Evolutionary conservation across 352 stramenopile species (phyloP), one percentile per base, ranked within the genome.

Genomic region (Pythium diclinum): DNA sequence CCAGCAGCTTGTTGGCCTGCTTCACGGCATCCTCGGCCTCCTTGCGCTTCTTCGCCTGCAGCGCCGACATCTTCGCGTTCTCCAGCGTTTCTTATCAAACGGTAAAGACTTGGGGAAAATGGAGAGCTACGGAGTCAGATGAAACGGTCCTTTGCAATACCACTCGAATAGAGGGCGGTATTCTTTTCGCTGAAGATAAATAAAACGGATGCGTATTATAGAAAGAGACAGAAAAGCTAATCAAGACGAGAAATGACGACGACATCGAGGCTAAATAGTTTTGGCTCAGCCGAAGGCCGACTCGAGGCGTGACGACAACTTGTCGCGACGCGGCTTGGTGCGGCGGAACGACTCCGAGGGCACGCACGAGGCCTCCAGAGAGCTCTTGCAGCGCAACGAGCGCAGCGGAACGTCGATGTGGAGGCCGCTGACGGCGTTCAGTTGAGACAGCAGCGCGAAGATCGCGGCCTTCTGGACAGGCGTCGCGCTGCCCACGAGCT

Each of bases 341-440:
- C 67, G 67, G n/a, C 62, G 58, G 32, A 65, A 68, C n/a, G 33
- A 23, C 49, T 63, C 55, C 17, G 64, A n/a, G 5, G 19, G n/a
- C 42, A 62, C 16, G 56, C 67, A 70, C 0, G 54, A 36, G 10
- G 61, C 67, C 4, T 70, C 54, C 17, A 91, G 71, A 57, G 90
- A 91, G 63, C 89, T 81, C 58, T 88, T 85, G 65, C 68, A 75
- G 2, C 83, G 81, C 52, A 92, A 70, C 30, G 79, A 75, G 6
- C 81, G 80, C 47, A 92, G 72, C 33, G 78, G 61, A 14, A 92
- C 83, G 61, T 92, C 83, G 3, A 79, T 76, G 3, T 38, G 44
- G 42, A 78, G 61, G 10, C 78, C 78, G 28, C 77, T 72, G 2
- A 70, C 63, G 19, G 68, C 71, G 46, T 92, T 92, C 3, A 92